Percentiles rank a stretch among this genome's conserved stretches.
Evolutionary conservation across 2,329 filamentous ascomycete genomes (phyloP).

Genomic region (Fusarium piperis): DNA sequence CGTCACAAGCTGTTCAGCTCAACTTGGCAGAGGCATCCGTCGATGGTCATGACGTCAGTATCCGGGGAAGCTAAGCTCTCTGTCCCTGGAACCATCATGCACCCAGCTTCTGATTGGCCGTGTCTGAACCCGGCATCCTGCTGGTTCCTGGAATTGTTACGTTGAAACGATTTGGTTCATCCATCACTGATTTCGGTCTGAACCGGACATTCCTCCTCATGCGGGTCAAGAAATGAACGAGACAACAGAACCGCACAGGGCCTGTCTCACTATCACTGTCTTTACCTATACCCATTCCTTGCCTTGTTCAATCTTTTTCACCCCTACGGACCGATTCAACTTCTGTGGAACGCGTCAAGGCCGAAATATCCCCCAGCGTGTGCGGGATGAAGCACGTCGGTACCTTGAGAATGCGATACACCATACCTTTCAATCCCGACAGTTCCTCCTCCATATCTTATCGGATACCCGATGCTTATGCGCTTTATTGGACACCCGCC

Average conservation of each 20-base stretch:
- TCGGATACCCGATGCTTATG: neutral
- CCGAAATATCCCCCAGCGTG: neutral
- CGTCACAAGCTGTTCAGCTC: neutral
- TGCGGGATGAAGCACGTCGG: neutral
- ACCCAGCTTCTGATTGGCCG: constrained; percentile 9
- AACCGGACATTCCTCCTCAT: neutral
- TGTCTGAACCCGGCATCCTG: neutral
- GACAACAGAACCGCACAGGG: neutral
- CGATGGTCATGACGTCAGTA: constrained; percentile 29
- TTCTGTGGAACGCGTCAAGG: neutral
- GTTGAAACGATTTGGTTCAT: neutral
- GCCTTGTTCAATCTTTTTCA: neutral
- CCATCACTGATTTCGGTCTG: neutral
- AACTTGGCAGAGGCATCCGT: constrained; percentile 3
- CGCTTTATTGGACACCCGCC: neutral
- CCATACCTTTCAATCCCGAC: neutral
- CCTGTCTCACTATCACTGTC: neutral
- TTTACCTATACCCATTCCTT: neutral
- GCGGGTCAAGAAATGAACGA: neutral
- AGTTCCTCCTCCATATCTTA: neutral
- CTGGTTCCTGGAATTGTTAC: neutral
- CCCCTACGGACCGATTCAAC: neutral
- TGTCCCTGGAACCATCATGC: constrained; percentile 29
- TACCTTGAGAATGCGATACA: neutral
- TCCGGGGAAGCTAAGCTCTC: constrained; percentile 6